Percentiles rank a stretch among this genome's conserved stretches.
Evolutionary conservation across 306 rosid species (phyloP).

Genomic region (Luffa acutangula): DNA sequence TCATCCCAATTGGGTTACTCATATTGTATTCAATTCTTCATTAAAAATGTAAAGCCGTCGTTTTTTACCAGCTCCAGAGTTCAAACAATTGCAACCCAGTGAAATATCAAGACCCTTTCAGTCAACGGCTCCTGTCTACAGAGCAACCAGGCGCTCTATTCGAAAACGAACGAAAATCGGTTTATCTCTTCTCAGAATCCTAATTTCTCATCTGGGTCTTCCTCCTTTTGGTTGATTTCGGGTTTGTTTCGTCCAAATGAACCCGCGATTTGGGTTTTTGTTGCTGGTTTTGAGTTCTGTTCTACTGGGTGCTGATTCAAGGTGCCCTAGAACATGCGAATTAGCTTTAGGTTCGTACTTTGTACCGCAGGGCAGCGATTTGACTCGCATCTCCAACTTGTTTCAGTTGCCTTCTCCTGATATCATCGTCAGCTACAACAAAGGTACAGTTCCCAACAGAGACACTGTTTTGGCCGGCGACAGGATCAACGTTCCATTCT

Average conservation of each 20-base stretch:
- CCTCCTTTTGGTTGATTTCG: neutral
- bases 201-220: slow-evolving; percentile 12
- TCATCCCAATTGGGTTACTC: neutral
- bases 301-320: slow-evolving; percentile 27
- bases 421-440: slow-evolving; percentile 22
- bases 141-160: neutral
- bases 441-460: slow-evolving; percentile 1
- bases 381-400: neutral
- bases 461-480: accelerated
- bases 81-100: neutral
- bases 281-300: slow-evolving; percentile 18
- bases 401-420: slow-evolving; percentile 7
- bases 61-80: neutral
- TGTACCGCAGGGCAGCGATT: neutral
- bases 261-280: slow-evolving; percentile 13
- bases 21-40: neutral
- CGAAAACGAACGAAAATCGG: neutral
- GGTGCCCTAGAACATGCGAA: slow-evolving; percentile 38
- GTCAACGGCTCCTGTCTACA: slow-evolving; percentile 1
- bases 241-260: slow-evolving; percentile 27
- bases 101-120: neutral
- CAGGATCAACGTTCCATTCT: slow-evolving; percentile 40
- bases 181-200: neutral
- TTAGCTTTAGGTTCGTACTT: slow-evolving; percentile 59
- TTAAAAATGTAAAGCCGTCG: neutral